Evolutionary conservation across 1,139 yeast genomes (phyloP), one percentile per base, ranked within the genome.

Genomic region (Kodamaea anthophila): DNA sequence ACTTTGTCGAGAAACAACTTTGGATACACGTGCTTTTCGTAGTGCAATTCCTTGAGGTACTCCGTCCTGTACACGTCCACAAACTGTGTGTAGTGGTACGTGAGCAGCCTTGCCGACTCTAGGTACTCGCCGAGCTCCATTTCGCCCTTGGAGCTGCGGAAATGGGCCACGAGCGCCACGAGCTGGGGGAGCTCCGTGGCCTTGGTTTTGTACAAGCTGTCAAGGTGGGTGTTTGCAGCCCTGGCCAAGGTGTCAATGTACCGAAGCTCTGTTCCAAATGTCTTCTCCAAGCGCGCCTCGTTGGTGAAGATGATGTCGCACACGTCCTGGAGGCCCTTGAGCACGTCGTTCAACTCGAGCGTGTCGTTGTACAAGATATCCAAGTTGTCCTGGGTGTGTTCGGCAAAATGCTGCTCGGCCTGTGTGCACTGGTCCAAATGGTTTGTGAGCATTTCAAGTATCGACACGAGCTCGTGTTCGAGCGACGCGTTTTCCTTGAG

Each of bases 341-440:
- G 34, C 9, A 51, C 55, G 4, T 36, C 41, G 1, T 43, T 40
- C 7, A 44, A 43, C 33, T 65, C 70, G 8, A 40, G 39, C 4
- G 63, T 49, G 33, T 65, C 72, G 21, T 49, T 47, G 14, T 46
- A 46, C 5, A 65, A 47, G 3, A 48, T 73, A 14, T 29, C 26
- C 29, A 34, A 32, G 14, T 31, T 31, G 18, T 30, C 26, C 36
- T 51, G 31, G 42, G 40, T 44, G 6, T 37, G 39, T 8, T 56
- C 41, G 18, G 18, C 18, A 49, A 7, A 35, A 28, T 22, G 29
- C 26, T 23, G 35, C 26, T 13, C 58, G 2, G 37, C 78, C 28
- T 70, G 62, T 4, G 57, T 42, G 41, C 94, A 83, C 46, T 83
- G 87, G 49, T 86, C 96, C 42, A 77, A 85, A 53, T 87, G 96